Percentiles rank a stretch among this genome's conserved stretches.
Conservation (phyloP, 2,329 filamentous ascomycete species). For the Trichophyton schoenleinii region DNA sequence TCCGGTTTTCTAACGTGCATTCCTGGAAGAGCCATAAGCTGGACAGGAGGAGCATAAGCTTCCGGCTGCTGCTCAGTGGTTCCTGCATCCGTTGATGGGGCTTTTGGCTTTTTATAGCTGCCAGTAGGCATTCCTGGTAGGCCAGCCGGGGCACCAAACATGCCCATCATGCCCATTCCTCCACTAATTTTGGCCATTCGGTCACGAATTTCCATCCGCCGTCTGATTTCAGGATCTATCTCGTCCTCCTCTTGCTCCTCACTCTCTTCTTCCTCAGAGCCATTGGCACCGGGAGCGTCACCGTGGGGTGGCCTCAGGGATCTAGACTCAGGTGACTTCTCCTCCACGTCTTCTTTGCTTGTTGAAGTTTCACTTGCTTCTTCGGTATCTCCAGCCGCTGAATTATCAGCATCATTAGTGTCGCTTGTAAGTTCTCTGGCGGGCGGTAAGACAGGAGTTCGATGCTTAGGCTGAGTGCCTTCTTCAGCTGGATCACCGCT, state of each 20-base stretch:
- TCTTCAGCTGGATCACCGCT: slow-evolving; percentile 16
- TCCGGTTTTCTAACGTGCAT: slow-evolving; percentile 41
- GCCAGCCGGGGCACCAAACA: slow-evolving; percentile 64
- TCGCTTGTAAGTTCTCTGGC: slow-evolving; percentile 47
- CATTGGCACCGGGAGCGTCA: slow-evolving; percentile 36
- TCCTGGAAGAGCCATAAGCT: slow-evolving; percentile 50
- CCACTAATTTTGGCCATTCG: slow-evolving; percentile 98
- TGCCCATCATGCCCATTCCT: slow-evolving; percentile 90
- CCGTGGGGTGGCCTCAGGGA: slow-evolving; percentile 27
- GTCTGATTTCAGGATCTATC: slow-evolving; percentile 71
- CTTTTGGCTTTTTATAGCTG: slow-evolving; percentile 31
- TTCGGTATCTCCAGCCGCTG: slow-evolving; percentile 50
- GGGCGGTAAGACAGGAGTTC: slow-evolving; percentile 29
- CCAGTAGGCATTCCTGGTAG: slow-evolving; percentile 37
- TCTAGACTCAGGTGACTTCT: slow-evolving; percentile 25
- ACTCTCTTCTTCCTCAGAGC: slow-evolving; percentile 45
- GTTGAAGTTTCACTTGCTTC: slow-evolving; percentile 51
- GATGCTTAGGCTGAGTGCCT: slow-evolving; percentile 13
- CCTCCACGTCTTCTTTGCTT: slow-evolving; percentile 64
- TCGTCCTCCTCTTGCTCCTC: slow-evolving; percentile 73
- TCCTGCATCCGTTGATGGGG: slow-evolving; percentile 28
- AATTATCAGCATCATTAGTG: slow-evolving; percentile 54
- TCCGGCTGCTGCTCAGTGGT: slow-evolving; percentile 21
- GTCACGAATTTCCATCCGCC: slow-evolving; percentile 77
- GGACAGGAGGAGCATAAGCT: slow-evolving; percentile 33